These are phyloP conservation scores for Phylloporus sp. DNA, from an alignment of 768 basidiomycete genomes.

Conservation along the genomic window DNA sequence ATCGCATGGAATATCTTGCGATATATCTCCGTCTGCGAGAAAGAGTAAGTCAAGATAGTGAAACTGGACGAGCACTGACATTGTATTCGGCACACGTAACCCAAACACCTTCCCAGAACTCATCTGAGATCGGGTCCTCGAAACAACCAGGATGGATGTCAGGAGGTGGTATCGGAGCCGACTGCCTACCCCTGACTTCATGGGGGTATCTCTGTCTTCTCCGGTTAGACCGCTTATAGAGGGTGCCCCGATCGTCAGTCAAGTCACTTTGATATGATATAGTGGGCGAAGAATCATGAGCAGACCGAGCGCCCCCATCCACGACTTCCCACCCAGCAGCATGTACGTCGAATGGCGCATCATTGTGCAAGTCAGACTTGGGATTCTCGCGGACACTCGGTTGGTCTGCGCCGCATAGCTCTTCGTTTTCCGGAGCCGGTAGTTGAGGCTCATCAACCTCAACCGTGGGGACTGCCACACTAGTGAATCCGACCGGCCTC, in stretches of 20 bases:
- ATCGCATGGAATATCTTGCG: slow-evolving; percentile 92
- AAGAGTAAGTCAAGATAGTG: not conserved
- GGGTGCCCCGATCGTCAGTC: slow-evolving; percentile 45
- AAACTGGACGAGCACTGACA: slow-evolving; percentile 41
- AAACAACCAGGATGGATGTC: slow-evolving; percentile 72
- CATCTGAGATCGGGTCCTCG: slow-evolving; percentile 82
- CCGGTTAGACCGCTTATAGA: slow-evolving; percentile 44
- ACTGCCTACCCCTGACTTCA: slow-evolving; percentile 49
- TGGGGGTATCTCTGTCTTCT: slow-evolving; percentile 56
- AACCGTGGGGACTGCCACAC: slow-evolving; percentile 59
- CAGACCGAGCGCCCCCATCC: slow-evolving; percentile 34
- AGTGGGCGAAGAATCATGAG: slow-evolving; percentile 46
- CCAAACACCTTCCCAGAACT: slow-evolving; percentile 92
- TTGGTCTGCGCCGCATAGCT: slow-evolving; percentile 28
- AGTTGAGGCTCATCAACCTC: slow-evolving; percentile 59
- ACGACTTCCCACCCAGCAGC: slow-evolving; percentile 42
- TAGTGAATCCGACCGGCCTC: slow-evolving; percentile 52
- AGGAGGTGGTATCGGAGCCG: slow-evolving; percentile 65
- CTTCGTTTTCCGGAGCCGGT: slow-evolving; percentile 29
- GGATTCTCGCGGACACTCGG: slow-evolving; percentile 16
- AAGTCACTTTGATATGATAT: slow-evolving; percentile 40
- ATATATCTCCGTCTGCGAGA: slow-evolving; percentile 81
- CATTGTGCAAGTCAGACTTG: not conserved
- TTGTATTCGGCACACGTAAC: slow-evolving; percentile 82
- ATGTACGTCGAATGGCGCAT: slow-evolving; percentile 27